phyloP scores from a whole-genome alignment of 1,139 yeast genomes.

The Magnusiomyces sp. region DNA sequence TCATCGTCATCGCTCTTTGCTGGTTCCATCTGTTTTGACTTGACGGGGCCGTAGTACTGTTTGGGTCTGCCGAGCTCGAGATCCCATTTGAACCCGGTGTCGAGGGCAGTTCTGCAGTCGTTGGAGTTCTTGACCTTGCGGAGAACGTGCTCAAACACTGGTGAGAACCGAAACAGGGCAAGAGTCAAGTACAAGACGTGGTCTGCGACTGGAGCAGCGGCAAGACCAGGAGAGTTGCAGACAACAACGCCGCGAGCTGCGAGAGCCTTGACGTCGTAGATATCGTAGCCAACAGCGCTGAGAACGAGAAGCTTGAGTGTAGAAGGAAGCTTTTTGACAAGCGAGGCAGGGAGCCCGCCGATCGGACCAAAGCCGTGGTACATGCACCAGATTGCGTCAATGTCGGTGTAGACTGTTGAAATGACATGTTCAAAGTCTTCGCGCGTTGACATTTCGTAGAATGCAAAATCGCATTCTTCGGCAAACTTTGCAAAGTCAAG shows the following conservation, averaged over 20 bases:
- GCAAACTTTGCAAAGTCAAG: constrained; percentile 8
- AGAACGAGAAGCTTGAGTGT: constrained; percentile 49
- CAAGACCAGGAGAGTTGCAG: constrained; percentile 47
- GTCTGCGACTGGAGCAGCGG: constrained; percentile 74
- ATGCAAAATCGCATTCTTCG: constrained; percentile 8
- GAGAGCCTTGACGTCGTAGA: constrained; percentile 42
- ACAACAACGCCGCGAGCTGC: constrained; percentile 42
- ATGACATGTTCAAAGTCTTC: constrained; percentile 18
- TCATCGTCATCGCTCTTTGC: constrained; percentile 26
- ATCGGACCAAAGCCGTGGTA: constrained; percentile 21
- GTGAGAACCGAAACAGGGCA: constrained; percentile 53
- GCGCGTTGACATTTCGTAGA: constrained; percentile 15
- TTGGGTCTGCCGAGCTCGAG: constrained; percentile 28
- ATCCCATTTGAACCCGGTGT: constrained; percentile 15
- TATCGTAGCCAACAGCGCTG: constrained; percentile 67
- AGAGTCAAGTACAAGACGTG: constrained; percentile 53
- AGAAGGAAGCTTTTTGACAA: constrained; percentile 45
- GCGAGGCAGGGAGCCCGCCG: constrained; percentile 29
- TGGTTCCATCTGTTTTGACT: background rate
- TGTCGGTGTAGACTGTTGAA: constrained; percentile 14
- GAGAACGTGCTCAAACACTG: constrained; percentile 41
- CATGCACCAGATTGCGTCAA: constrained; percentile 19
- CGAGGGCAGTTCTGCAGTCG: constrained; percentile 13
- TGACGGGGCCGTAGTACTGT: constrained; percentile 20
- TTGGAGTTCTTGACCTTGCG: constrained; percentile 37